These are phyloP conservation scores for Hypoxylon intermedium DNA, from an alignment of 495 filamentous ascomycete species.

Conservation along the genomic window DNA sequence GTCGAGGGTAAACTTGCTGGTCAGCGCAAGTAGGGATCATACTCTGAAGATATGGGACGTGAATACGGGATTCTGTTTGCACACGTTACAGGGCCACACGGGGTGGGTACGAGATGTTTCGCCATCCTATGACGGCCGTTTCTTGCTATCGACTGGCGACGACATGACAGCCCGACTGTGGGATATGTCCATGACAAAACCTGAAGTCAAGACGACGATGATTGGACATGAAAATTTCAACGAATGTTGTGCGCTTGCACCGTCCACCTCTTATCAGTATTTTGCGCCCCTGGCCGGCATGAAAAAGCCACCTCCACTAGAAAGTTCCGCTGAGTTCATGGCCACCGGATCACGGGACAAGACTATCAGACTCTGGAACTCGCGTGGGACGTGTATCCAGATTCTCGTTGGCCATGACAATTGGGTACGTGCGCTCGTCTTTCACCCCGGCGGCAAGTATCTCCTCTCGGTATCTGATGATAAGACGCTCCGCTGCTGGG, in stretches of 20 bases:
- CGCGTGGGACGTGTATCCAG: conserved; percentile 83
- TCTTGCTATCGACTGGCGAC: conserved; percentile 79
- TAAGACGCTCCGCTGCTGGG: conserved; percentile 94
- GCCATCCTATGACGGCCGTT: conserved; percentile 83
- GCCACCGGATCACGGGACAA: conserved; percentile 93
- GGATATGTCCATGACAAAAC: conserved; percentile 74
- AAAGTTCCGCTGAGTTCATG: conserved; percentile 83
- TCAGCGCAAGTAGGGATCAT: conserved; percentile 81
- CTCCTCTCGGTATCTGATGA: conserved; percentile 86
- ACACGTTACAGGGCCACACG: conserved; percentile 79
- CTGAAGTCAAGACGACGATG: conserved; percentile 79
- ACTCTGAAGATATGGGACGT: conserved; percentile 91
- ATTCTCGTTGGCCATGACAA: conserved; percentile 93
- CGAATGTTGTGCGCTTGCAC: conserved; percentile 89
- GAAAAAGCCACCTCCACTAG: conserved; percentile 77
- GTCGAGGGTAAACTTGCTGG: conserved; percentile 81
- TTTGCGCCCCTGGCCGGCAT: conserved; percentile 82
- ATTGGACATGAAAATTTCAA: conserved; percentile 89
- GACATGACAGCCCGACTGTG: conserved; percentile 84
- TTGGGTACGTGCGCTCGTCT: conserved; percentile 87
- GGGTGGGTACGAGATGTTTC: conserved; percentile 90
- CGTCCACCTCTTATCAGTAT: conserved; percentile 75
- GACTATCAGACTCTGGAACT: conserved; percentile 89
- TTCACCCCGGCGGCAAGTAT: conserved; percentile 95
- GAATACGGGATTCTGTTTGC: conserved; percentile 89